A percentile compares a stretch with the other conserved stretches of the same genome.
phyloP scores from a whole-genome alignment of 2,329 filamentous ascomycete species.

The Pseudogymnoascus pannorum region DNA sequence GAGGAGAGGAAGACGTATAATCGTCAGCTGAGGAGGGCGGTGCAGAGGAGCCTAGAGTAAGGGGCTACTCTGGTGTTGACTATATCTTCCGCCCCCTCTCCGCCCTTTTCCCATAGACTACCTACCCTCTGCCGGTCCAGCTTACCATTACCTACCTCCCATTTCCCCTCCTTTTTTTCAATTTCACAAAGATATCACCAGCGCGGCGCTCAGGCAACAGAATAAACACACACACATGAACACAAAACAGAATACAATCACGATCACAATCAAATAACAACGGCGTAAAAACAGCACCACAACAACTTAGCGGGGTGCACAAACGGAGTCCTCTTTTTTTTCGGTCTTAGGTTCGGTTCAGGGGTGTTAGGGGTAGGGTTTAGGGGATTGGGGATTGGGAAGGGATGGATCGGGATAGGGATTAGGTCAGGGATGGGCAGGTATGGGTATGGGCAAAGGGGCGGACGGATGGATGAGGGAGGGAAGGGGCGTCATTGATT shows the following conservation, averaged over 20 bases:
- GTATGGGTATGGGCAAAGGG: too few species aligned
- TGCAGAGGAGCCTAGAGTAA: conserved; percentile 60
- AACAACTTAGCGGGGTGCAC: not conserved
- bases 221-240: not conserved
- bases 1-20: conserved; percentile 82
- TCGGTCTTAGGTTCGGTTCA: too few species aligned
- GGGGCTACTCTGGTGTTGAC: too few species aligned
- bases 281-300: not conserved
- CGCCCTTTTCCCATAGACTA: not conserved
- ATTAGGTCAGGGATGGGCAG: not conserved
- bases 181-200: not conserved
- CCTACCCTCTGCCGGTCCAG: not conserved
- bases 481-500: too few species aligned
- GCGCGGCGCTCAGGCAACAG: not conserved
- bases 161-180: not conserved
- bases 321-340: not conserved
- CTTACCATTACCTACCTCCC: not conserved
- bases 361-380: not conserved
- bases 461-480: too few species aligned
- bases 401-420: too few species aligned
- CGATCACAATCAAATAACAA: not conserved
- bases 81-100: too few species aligned
- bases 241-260: too few species aligned
- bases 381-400: not conserved
- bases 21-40: conserved; percentile 68